Percentiles rank a stretch among this genome's conserved stretches.
Conservation (phyloP, 345 rosid genomes). For the Isatis tinctoria region DNA sequence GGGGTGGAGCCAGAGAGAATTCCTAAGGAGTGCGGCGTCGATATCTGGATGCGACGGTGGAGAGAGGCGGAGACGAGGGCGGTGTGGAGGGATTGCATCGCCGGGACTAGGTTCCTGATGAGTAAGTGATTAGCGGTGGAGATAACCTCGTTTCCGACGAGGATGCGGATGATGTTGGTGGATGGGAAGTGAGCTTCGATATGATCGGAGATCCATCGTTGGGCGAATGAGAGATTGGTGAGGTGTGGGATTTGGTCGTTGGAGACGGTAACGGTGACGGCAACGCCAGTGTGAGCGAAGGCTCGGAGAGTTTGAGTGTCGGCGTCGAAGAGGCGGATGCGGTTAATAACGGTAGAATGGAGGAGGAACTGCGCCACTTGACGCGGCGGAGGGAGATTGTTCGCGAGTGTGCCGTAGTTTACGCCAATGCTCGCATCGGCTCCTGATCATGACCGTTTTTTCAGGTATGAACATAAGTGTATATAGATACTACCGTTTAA, state of each 20-base stretch:
- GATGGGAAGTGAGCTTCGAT: constrained; percentile 58
- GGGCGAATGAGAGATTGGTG: constrained; percentile 46
- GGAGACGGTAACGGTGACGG: constrained; percentile 58
- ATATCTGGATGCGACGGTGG: constrained; percentile 60
- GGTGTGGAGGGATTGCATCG: constrained; percentile 69
- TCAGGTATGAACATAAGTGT: neutral
- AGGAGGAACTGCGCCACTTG: constrained; percentile 67
- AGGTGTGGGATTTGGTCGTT: constrained; percentile 68
- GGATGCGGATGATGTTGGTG: constrained; percentile 64
- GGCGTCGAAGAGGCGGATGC: constrained; percentile 66
- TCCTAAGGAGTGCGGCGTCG: constrained; percentile 81
- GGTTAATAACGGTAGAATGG: constrained; percentile 61
- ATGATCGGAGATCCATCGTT: constrained; percentile 55
- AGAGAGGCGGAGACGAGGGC: constrained; percentile 57
- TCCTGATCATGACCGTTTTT: constrained; percentile 24
- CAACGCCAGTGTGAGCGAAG: constrained; percentile 61
- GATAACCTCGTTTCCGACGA: constrained; percentile 84
- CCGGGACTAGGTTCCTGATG: constrained; percentile 50
- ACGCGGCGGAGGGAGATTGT: constrained; percentile 72
- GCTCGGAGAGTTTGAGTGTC: constrained; percentile 53
- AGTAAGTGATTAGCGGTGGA: constrained; percentile 47
- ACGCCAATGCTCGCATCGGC: constrained; percentile 54
- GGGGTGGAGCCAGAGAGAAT: constrained; percentile 64
- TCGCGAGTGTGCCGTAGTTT: constrained; percentile 73
- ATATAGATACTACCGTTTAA: neutral